These are phyloP conservation scores for Rubroboletus satanas DNA, from an alignment of 768 basidiomycete species.

Conservation along the genomic window DNA sequence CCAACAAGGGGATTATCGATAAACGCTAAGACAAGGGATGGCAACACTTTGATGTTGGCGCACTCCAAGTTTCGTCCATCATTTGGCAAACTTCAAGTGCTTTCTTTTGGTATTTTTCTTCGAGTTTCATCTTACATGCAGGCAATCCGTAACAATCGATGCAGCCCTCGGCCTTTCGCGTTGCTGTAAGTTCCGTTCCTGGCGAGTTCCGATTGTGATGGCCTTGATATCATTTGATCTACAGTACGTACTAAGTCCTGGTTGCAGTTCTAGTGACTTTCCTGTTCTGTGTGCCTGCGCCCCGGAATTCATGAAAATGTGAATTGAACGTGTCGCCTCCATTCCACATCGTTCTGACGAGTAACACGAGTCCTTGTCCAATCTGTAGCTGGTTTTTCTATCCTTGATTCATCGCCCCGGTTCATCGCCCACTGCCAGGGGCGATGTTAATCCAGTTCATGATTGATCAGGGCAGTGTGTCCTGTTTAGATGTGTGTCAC, in stretches of 20 bases:
- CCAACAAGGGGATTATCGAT: too few relatives aligned
- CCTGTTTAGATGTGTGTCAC: slow-evolving; percentile 17
- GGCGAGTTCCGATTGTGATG: slow-evolving; percentile 5
- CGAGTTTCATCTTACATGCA: too few relatives aligned
- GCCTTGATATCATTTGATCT: not conserved
- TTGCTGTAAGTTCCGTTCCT: not conserved
- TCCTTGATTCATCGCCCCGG: not conserved
- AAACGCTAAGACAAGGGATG: too few relatives aligned
- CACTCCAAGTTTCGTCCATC: too few relatives aligned
- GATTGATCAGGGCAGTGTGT: not conserved
- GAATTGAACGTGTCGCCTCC: slow-evolving; percentile 4
- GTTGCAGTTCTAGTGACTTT: not conserved
- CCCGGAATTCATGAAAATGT: slow-evolving; percentile 1
- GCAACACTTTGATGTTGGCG: too few relatives aligned
- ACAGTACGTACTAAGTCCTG: not conserved
- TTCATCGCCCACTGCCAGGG: not conserved
- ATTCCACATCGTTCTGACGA: not conserved
- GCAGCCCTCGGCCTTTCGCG: too few relatives aligned
- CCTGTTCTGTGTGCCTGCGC: not conserved
- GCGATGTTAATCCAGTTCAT: not conserved
- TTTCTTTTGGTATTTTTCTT: too few relatives aligned
- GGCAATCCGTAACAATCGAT: too few relatives aligned
- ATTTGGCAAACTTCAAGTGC: too few relatives aligned
- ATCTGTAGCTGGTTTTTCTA: not conserved
- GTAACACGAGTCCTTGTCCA: slow-evolving; percentile 2